Percentiles rank a stretch among this genome's conserved stretches.
Evolutionary conservation across 164 flowering plant genomes (phyloP).

Genomic region (Hamamelis virginiana): DNA sequence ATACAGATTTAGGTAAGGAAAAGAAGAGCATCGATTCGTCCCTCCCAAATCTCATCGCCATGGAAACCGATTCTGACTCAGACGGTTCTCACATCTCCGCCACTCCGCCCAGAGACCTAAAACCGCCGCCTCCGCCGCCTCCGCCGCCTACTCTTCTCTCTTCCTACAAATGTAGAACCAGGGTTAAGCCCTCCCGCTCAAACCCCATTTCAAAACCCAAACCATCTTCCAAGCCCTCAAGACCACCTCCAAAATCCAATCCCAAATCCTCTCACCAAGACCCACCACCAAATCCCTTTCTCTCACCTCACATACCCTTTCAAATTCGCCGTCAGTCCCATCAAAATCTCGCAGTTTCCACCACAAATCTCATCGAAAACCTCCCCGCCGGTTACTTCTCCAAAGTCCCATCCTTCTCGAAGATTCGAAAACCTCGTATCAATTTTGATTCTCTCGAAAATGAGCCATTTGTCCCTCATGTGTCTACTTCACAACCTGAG

Average conservation of each 20-base stretch:
- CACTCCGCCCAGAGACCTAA: conserved; percentile 62
- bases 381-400: conserved; percentile 51
- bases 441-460: conserved; percentile 30
- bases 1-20: neutral
- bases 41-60: conserved; percentile 2
- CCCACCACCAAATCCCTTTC: conserved; percentile 10
- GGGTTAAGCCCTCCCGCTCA: conserved; percentile 18
- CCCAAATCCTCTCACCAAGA: conserved; percentile 8
- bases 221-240: conserved; percentile 12
- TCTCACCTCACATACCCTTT: conserved; percentile 32
- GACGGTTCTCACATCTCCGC: conserved; percentile 84
- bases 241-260: conserved; percentile 18
- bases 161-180: conserved; percentile 23
- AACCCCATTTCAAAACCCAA: conserved; percentile 18
- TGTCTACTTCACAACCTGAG: conserved; percentile 10
- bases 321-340: conserved; percentile 31
- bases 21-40: neutral
- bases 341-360: conserved; percentile 7
- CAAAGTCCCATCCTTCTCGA: conserved; percentile 51
- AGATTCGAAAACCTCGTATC: conserved; percentile 27
- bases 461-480: conserved; percentile 10
- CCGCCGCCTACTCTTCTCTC: conserved; percentile 19
- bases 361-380: conserved; percentile 19
- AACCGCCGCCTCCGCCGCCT: conserved; percentile 25
- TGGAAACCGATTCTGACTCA: conserved; percentile 77